These are phyloP conservation scores for Termitomyces sp. DNA, from an alignment of 768 basidiomycete genomes.

Conservation along the genomic window DNA sequence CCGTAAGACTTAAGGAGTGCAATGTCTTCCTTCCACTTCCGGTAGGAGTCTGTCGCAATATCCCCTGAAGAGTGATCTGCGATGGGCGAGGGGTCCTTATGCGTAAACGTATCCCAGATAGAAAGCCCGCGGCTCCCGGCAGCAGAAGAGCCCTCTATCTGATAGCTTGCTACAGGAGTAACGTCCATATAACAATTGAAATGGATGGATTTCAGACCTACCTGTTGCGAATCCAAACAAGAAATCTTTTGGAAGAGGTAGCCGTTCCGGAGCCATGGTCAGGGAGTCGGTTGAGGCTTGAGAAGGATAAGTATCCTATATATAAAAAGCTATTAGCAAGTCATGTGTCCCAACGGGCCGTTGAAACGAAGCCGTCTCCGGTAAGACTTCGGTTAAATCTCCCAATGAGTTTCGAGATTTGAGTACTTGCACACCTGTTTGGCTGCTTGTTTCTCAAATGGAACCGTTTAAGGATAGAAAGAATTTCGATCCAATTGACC, in stretches of 20 bases:
- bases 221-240: conserved; percentile 31
- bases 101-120: conserved; percentile 72
- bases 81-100: conserved; percentile 42
- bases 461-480: neutral
- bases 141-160: conserved; percentile 65
- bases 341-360: neutral
- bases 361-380: neutral
- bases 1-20: conserved; percentile 57
- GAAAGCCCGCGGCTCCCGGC: conserved; percentile 54
- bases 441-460: neutral
- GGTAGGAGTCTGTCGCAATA: conserved; percentile 64
- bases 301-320: neutral
- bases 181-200: no score
- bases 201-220: conserved; percentile 2
- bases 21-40: conserved; percentile 60
- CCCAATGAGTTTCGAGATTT: neutral
- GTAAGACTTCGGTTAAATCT: neutral
- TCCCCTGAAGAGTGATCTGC: conserved; percentile 61
- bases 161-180: conserved; percentile 49
- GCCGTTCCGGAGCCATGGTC: neutral
- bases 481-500: neutral
- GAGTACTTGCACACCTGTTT: neutral
- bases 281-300: neutral
- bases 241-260: conserved; percentile 25
- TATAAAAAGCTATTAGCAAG: neutral